Evolutionary conservation across 805 yeast species (phyloP).

Genomic region (Metschnikowia borealis): DNA sequence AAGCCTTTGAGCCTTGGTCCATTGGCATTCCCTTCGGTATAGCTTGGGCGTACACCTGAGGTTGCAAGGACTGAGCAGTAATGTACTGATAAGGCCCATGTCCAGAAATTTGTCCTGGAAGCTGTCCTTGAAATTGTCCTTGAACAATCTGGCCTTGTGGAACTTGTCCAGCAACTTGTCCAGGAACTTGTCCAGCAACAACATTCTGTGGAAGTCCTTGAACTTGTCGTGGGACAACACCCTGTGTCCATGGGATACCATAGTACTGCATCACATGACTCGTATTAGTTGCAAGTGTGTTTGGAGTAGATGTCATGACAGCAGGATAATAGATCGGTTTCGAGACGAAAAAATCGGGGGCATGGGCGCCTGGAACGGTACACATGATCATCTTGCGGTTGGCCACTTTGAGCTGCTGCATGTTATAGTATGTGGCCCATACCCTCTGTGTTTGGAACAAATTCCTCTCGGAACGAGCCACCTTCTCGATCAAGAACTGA

Average conservation of each 20-base stretch:
- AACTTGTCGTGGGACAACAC: neutral
- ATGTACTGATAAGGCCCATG: neutral
- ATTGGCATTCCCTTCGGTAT: neutral
- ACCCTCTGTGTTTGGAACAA: neutral
- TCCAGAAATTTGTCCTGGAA: neutral
- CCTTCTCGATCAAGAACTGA: conserved; percentile 8
- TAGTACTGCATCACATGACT: neutral
- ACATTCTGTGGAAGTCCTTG: neutral
- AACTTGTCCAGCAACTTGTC: neutral
- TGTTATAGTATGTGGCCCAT: neutral
- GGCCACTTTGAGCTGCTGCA: neutral
- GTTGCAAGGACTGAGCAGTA: neutral
- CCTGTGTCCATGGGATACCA: neutral
- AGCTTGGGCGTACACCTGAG: neutral
- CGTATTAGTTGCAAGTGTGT: neutral
- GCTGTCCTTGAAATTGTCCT: too few species aligned
- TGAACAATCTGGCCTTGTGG: too few species aligned
- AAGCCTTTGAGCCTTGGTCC: neutral
- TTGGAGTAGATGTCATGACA: neutral
- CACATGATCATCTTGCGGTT: neutral
- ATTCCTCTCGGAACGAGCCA: conserved; percentile 2
- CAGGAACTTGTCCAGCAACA: neutral
- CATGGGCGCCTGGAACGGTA: conserved; percentile 2
- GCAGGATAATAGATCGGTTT: neutral
- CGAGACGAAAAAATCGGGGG: conserved; percentile 1